Evolutionary conservation across 2,329 filamentous ascomycete genomes (phyloP), one percentile per base, ranked within the genome.

Genomic region (Epicoccum sorghinum): DNA sequence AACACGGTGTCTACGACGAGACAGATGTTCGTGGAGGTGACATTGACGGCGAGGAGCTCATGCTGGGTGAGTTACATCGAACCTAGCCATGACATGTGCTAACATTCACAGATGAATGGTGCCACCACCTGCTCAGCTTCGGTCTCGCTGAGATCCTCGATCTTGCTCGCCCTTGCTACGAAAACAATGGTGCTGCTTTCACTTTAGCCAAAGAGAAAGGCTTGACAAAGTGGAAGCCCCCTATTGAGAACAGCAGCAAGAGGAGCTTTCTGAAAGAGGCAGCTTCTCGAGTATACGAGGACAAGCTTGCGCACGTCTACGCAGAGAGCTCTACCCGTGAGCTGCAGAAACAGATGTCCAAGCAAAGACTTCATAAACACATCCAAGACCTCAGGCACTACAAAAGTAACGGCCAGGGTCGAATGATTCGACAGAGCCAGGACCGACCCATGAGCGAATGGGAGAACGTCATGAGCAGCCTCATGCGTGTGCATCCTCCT

Each of bases 181-280:
- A 71, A 46, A 73, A 66, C 36, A 74, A 70, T 47, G 57, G 49
- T 35, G 77, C 74, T 29, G 80, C 79, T 9, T 87, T 87, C 64
- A 73, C 76, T 9, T 70, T 80, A 24, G 86, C 85, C 2, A 72
- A 79, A 27, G 67, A 78, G 24, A 78, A 82, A 12, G 83, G 83
- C n/a, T 81, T 84, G 74, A 82, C 81, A 2, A 75, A 77, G 43
- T 88, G 85, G 85, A 77, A 78, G 9, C 74, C 77, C 7, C 80
- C 81, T 0, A 58, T 66, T 12, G 67, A 68, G 33, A 78, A 76
- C 41, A 74, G 76, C 38, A 82, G 78, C 47, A 81, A 83, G 14
- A 75, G 78, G 10, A 80, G 77, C 3, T 88, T 88, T 69, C 76
- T 88, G 52, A 83, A 83, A 53, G 83, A 86, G 65, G 83, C 85